phyloP scores from a whole-genome alignment of 23 red algal species.

The Gracilaria vermiculophylla region DNA sequence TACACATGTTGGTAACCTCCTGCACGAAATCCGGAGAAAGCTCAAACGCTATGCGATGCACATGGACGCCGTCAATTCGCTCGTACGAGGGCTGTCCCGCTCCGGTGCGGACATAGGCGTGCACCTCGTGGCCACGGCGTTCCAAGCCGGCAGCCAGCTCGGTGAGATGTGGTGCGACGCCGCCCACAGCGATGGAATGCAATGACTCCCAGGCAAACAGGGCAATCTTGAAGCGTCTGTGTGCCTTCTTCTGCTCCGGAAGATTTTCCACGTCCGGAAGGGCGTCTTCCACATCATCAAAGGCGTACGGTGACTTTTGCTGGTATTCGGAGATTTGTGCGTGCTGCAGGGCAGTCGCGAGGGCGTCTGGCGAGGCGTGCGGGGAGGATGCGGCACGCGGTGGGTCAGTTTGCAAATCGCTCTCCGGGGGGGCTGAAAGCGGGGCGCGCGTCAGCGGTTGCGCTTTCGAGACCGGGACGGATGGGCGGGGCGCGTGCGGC shows the following conservation, averaged over 20 bases:
- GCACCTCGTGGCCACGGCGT: slow-evolving; percentile 92
- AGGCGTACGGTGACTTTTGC: slow-evolving; percentile 30
- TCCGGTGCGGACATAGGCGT: slow-evolving; percentile 85
- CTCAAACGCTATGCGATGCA: slow-evolving; percentile 87
- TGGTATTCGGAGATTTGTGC: neutral
- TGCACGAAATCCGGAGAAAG: slow-evolving; percentile 87
- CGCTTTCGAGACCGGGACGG: neutral
- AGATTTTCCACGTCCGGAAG: neutral
- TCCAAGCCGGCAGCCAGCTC: slow-evolving; percentile 88
- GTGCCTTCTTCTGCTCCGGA: slow-evolving; percentile 22
- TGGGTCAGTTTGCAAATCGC: too few species aligned
- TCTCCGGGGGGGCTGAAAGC: too few species aligned
- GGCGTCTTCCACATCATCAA: slow-evolving; percentile 41
- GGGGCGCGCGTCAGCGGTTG: too few species aligned
- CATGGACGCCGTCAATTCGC: slow-evolving; percentile 89
- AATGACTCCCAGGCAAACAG: slow-evolving; percentile 92
- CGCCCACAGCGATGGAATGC: slow-evolving; percentile 87
- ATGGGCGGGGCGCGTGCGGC: neutral
- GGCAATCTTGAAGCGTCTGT: slow-evolving; percentile 74
- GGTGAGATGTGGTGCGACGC: slow-evolving; percentile 90
- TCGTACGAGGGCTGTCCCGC: slow-evolving; percentile 78
- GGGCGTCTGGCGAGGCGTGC: neutral
- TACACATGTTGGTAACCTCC: slow-evolving; percentile 90
- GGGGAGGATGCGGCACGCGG: too few species aligned
- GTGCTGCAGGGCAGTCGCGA: neutral